Percentiles rank a stretch among this genome's conserved stretches.
Conservation (phyloP, 352 stramenopile species). For the Phytophthora tentaculata region DNA sequence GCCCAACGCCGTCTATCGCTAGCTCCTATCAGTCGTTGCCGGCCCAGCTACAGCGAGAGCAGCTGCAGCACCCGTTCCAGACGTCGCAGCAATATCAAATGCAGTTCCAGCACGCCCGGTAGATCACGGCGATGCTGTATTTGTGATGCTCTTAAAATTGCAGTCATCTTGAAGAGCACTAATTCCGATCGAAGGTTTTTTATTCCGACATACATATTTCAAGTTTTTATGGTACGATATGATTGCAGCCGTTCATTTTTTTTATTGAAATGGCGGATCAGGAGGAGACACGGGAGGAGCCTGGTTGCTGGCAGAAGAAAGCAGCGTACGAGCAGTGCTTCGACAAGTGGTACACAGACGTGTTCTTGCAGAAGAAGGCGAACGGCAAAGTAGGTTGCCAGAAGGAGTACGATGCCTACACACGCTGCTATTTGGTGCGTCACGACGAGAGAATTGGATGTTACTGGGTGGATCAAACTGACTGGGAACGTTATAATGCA, state of each 20-base stretch:
- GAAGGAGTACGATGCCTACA: conserved; percentile 84
- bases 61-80: conserved; percentile 44
- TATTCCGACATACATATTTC: conserved; percentile 32
- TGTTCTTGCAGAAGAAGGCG: conserved; percentile 85
- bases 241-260: conserved; percentile 14
- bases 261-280: conserved; percentile 29
- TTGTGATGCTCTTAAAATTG: conserved; percentile 25
- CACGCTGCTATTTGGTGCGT: conserved; percentile 71
- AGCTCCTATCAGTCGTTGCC: conserved; percentile 52
- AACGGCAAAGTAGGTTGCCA: conserved; percentile 75
- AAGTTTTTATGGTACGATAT: conserved; percentile 14
- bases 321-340: conserved; percentile 86
- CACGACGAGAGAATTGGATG: not conserved
- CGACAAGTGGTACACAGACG: conserved; percentile 87
- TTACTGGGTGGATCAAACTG: not conserved
- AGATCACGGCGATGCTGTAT: conserved; percentile 22
- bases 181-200: conserved; percentile 39
- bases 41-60: conserved; percentile 40
- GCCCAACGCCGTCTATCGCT: conserved; percentile 39
- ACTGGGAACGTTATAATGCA: conserved; percentile 22
- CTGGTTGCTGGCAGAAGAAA: conserved; percentile 76
- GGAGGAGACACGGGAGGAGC: conserved; percentile 39
- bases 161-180: conserved; percentile 34
- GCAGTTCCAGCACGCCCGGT: conserved; percentile 41
- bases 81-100: conserved; percentile 40